Percentiles rank a stretch among this genome's conserved stretches.
Evolutionary conservation across 2,329 filamentous ascomycete species (phyloP).

Genomic region (Neopestalotiopsis sp.): DNA sequence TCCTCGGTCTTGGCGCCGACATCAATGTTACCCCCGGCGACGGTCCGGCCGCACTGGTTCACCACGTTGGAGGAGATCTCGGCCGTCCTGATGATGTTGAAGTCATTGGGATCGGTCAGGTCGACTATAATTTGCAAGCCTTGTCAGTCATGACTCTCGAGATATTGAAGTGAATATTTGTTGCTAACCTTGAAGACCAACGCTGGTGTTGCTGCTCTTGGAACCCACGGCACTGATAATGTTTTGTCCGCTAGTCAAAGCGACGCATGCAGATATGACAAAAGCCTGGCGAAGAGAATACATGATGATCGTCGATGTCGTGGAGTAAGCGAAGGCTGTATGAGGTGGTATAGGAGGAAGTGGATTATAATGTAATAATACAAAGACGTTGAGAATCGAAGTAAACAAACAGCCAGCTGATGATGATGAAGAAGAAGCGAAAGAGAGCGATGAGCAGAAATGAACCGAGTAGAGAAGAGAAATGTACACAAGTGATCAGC

Average conservation of each 20-base stretch:
- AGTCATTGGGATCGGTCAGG: conserved; percentile 41
- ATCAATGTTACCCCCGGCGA: conserved; percentile 65
- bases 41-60: conserved; percentile 67
- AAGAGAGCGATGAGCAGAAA: conserved; percentile 3
- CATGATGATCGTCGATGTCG: conserved; percentile 7
- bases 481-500: background rate
- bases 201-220: conserved; percentile 31
- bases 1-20: conserved; percentile 61
- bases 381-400: conserved; percentile 6
- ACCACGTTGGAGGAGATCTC: conserved; percentile 57
- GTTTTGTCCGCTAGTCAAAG: conserved; percentile 36
- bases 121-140: conserved; percentile 14
- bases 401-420: conserved; percentile 8
- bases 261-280: conserved; percentile 27
- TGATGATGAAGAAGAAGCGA: background rate
- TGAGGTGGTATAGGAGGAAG: background rate
- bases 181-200: conserved; percentile 13
- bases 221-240: conserved; percentile 35
- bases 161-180: background rate
- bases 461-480: background rate
- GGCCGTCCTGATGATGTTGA: conserved; percentile 65
- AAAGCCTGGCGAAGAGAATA: background rate
- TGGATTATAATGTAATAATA: conserved; percentile 22
- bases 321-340: background rate
- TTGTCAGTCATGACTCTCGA: background rate